Evolutionary conservation across 2,329 filamentous ascomycete species (phyloP).

Genomic region (Epichloe sp.): DNA sequence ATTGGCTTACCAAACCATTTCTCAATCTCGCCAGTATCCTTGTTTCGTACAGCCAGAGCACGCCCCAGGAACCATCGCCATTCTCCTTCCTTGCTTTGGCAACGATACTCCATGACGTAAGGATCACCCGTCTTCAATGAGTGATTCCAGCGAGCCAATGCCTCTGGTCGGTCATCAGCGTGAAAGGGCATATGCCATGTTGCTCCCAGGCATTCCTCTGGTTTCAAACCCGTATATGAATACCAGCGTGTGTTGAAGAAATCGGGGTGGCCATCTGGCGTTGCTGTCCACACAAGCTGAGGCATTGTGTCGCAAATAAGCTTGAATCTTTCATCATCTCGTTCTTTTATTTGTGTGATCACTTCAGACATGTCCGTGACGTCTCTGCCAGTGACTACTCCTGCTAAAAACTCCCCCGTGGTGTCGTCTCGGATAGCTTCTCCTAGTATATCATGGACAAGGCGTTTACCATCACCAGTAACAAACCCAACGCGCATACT

Average conservation of each 20-base stretch:
- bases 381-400: constrained; percentile 58
- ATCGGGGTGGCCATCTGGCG: constrained; percentile 50
- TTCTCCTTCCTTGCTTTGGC: constrained; percentile 49
- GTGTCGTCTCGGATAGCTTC: constrained; percentile 53
- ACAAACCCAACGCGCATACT: constrained; percentile 51
- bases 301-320: constrained; percentile 64
- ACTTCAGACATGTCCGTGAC: constrained; percentile 57
- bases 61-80: constrained; percentile 72
- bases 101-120: constrained; percentile 60
- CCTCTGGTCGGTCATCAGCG: constrained; percentile 51
- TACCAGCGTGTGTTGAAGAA: constrained; percentile 73
- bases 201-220: constrained; percentile 47
- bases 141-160: constrained; percentile 43
- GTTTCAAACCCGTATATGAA: constrained; percentile 57
- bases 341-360: constrained; percentile 54
- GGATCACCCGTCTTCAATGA: constrained; percentile 54
- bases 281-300: constrained; percentile 62
- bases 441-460: constrained; percentile 53
- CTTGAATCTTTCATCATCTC: constrained; percentile 62
- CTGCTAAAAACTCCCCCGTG: constrained; percentile 63
- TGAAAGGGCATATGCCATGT: constrained; percentile 56
- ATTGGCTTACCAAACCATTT: constrained; percentile 56
- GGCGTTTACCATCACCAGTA: constrained; percentile 34
- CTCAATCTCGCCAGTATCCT: constrained; percentile 52
- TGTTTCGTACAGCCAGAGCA: constrained; percentile 54